These are phyloP conservation scores for Pistacia vera DNA, from an alignment of 345 rosid species.

Conservation along the genomic window DNA sequence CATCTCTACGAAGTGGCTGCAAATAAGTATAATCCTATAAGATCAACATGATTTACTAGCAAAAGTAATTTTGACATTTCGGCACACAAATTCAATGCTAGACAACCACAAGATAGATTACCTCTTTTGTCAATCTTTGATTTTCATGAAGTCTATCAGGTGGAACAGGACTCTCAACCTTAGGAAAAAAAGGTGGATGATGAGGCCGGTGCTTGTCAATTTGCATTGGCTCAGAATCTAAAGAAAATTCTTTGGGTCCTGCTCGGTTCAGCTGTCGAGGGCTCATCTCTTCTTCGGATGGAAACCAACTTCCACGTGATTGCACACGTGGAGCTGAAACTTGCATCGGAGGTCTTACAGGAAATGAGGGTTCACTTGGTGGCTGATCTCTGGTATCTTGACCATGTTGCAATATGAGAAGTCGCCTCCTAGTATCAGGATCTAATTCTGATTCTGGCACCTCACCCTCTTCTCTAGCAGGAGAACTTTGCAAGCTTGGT, in stretches of 20 bases:
- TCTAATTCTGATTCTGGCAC: constrained; percentile 98
- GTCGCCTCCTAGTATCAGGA: constrained; percentile 96
- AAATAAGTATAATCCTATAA: constrained; percentile 24
- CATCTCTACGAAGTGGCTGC: constrained; percentile 68
- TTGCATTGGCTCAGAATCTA: constrained; percentile 65
- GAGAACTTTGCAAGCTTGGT: constrained; percentile 82
- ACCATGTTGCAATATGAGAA: constrained; percentile 97
- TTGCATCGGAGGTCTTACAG: constrained; percentile 63
- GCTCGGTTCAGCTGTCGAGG: constrained; percentile 64
- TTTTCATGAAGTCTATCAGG: constrained; percentile 80
- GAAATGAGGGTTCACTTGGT: constrained; percentile 68
- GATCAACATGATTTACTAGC: not conserved
- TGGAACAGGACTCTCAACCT: constrained; percentile 64
- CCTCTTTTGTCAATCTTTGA: constrained; percentile 85
- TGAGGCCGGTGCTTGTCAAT: constrained; percentile 67
- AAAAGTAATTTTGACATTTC: constrained; percentile 9
- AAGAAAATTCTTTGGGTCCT: constrained; percentile 61
- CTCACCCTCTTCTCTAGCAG: constrained; percentile 99
- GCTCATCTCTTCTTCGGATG: constrained; percentile 84
- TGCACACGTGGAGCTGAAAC: constrained; percentile 65
- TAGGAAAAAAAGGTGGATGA: constrained; percentile 61
- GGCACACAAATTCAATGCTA: not conserved
- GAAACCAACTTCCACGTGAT: constrained; percentile 76
- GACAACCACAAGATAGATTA: constrained; percentile 25
- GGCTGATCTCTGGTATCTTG: constrained; percentile 81